These are phyloP conservation scores for Plasmodium ovale DNA, from an alignment of 169 alveolate genomes.

Conservation along the genomic window DNA sequence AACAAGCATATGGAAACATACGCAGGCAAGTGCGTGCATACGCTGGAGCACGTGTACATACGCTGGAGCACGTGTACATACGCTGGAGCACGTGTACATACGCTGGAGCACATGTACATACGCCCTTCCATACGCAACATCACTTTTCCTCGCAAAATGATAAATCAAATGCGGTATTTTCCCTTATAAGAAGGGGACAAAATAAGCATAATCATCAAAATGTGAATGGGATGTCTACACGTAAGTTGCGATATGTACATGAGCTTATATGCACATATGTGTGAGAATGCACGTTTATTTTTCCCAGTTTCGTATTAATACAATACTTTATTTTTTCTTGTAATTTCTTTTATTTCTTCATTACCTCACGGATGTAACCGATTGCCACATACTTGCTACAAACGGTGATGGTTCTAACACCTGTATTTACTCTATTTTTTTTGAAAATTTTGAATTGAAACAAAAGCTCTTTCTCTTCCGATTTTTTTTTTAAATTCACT, in stretches of 20 bases:
- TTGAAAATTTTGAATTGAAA: constrained; percentile 41
- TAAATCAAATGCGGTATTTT: too few species aligned
- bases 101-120: too few species aligned
- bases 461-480: constrained; percentile 1
- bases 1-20: neutral
- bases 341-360: neutral
- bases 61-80: too few species aligned
- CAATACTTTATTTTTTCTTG: too few species aligned
- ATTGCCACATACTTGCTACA: constrained; percentile 50
- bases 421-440: constrained; percentile 12
- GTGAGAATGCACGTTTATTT: neutral
- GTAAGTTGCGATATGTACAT: neutral
- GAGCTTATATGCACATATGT: neutral
- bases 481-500: constrained; percentile 20
- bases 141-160: too few species aligned
- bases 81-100: too few species aligned
- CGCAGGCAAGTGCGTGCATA: neutral
- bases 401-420: constrained; percentile 51
- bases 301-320: neutral
- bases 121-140: too few species aligned
- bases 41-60: too few species aligned
- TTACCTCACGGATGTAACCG: constrained; percentile 53
- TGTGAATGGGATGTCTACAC: too few species aligned
- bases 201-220: too few species aligned
- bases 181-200: too few species aligned